Percentiles rank a stretch among this genome's conserved stretches.
phyloP scores from a whole-genome alignment of 2,329 filamentous ascomycete genomes.

The Cladophialophora exuberans region DNA sequence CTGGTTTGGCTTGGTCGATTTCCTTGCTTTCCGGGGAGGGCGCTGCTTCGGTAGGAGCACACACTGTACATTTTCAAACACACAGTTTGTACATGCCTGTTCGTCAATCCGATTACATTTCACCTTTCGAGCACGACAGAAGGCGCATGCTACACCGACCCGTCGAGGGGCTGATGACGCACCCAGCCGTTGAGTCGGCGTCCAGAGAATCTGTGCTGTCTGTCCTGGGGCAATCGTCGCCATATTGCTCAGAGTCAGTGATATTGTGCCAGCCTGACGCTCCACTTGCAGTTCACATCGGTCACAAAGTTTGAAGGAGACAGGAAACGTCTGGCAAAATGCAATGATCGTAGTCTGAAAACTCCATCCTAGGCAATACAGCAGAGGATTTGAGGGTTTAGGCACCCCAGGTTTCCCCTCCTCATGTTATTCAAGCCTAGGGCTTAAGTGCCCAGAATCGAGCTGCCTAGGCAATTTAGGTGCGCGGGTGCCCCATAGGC shows the following conservation, averaged over 20 bases:
- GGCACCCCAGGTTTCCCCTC: too few species aligned
- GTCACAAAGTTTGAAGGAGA: too few species aligned
- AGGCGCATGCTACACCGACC: conserved; percentile 8
- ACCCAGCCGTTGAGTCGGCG: not conserved
- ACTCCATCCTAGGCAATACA: too few species aligned
- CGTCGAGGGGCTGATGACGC: conserved; percentile 4
- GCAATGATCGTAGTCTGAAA: too few species aligned
- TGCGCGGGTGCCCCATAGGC: too few species aligned
- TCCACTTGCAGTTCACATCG: too few species aligned
- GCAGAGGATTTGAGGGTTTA: too few species aligned
- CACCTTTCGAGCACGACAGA: conserved; percentile 19
- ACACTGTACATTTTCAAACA: conserved; percentile 18
- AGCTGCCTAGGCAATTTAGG: too few species aligned
- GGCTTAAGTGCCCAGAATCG: too few species aligned
- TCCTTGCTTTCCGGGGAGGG: not conserved
- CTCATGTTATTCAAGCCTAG: too few species aligned
- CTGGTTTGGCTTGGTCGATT: not conserved
- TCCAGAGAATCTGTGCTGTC: not conserved
- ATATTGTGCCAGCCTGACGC: too few species aligned
- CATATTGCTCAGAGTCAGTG: not conserved
- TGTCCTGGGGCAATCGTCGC: not conserved
- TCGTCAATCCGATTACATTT: conserved; percentile 8
- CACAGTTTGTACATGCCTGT: conserved; percentile 14
- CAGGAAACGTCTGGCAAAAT: too few species aligned
- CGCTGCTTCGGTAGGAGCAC: conserved; percentile 4